Conservation (phyloP, 1,284 basidiomycete genomes). For the Apiotrichum montevideense region DNA sequence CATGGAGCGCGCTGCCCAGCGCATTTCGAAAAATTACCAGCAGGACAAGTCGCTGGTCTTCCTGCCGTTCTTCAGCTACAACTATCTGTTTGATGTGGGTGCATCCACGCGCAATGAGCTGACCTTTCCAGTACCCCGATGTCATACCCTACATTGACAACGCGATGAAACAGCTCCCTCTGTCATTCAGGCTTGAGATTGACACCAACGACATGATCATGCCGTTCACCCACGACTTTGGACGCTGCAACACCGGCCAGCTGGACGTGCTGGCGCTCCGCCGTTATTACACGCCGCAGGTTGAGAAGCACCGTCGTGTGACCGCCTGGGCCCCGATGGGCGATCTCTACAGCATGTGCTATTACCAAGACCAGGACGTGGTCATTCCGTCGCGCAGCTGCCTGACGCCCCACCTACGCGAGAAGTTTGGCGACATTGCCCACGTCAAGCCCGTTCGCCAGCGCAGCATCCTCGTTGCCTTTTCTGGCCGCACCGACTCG, state of each 20-base stretch:
- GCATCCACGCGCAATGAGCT: too few species aligned
- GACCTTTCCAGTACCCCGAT: slow-evolving; percentile 1
- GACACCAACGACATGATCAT: slow-evolving; percentile 29
- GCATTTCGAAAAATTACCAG: slow-evolving; percentile 20
- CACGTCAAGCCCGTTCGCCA: slow-evolving; percentile 19
- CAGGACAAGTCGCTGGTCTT: slow-evolving; percentile 34
- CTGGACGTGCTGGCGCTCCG: neutral
- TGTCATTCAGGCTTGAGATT: neutral
- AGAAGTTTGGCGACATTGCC: slow-evolving; percentile 15
- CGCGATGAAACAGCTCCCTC: slow-evolving; percentile 22
- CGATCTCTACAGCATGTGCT: slow-evolving; percentile 28
- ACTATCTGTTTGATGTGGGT: neutral
- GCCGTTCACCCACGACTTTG: slow-evolving; percentile 46
- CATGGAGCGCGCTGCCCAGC: slow-evolving; percentile 22
- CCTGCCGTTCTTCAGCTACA: slow-evolving; percentile 37
- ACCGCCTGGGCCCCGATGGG: slow-evolving; percentile 29
- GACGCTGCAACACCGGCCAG: slow-evolving; percentile 23
- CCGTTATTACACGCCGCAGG: neutral
- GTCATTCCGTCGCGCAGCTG: slow-evolving; percentile 33
- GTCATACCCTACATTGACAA: slow-evolving; percentile 14
- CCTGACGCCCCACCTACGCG: slow-evolving; percentile 22
- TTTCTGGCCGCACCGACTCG: slow-evolving; percentile 26
- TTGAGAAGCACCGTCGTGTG: slow-evolving; percentile 14
- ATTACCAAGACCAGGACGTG: slow-evolving; percentile 30
- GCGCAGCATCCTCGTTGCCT: slow-evolving; percentile 19